Evolutionary conservation across 2,329 filamentous ascomycete species (phyloP), one percentile per base, ranked within the genome.

Genomic region (Cladosporium sp.): DNA sequence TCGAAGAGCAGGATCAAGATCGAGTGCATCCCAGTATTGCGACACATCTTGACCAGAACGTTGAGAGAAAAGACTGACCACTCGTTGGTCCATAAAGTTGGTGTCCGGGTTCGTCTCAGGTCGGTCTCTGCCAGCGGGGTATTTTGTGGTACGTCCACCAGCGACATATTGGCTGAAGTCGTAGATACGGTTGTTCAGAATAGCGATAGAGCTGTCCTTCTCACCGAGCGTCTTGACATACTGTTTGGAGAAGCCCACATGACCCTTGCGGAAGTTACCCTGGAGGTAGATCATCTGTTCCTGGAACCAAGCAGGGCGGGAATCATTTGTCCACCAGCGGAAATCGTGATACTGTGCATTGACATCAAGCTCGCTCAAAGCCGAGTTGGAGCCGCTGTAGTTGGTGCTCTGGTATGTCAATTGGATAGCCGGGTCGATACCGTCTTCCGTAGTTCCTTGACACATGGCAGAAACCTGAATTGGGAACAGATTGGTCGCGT

Each of bases 381-480:
- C 73, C 18, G 72, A 79, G 16, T 83, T 80, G 11, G 81, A 78
- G 15, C 84, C 85, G 12, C 82, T 81, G 49, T 84, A 76, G 67
- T 98, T 98, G 54, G 81, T 82, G 32, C 77, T 81, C 56, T 83
- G 83, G 71, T 92, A 97, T 67, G 92, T 86, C 22, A 98, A 78
- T 40, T 86, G 85, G n/a, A 98, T 88, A 36, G 82, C 78, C 3
- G 79, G 78, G 62, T 88, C 78, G 41, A 86, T 68, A 38, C 83
- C 64, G 18, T 85, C 87, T 57, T 83, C 76, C 56, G 83, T 76
- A 27, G 79, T 80, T 52, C 92, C 93, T 53, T 86, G 80, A 69
- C 93, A 98, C 32, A 98, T 78, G 38, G 92, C 90, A 4, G 86
- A 94, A 13, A 98, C 92, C 67, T 98, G 93, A 1, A 98, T 78